Base-by-base conservation (phyloP, 352 stramenopile species). In the Pythium vanterpoolii region DNA sequence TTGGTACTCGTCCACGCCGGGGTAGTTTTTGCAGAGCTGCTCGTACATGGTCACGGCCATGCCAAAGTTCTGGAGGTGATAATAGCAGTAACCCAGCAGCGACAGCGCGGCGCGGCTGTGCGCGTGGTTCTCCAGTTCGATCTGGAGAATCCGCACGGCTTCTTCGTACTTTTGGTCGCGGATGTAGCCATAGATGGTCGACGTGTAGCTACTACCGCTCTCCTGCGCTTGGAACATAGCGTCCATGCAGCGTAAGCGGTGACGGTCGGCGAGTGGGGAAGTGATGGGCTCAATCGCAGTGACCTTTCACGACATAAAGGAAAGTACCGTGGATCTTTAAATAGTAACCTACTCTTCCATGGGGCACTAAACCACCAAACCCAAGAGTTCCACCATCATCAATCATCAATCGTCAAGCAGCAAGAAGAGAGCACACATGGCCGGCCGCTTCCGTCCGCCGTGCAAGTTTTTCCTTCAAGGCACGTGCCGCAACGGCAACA, bases 11-110 rank as follows among this genome's bases (percentile, higher is more conserved):
- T 98, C 93, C 24, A 97, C 87, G 49, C 96, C 85, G 1, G 95
- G 96, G 70, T 93, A 98, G 48, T 94, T 82, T 49, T 92, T 86
- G 60, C 91, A 89, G 23, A 98, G 83, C 68, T 98, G 83, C 64
- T 98, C 93, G 69, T 98, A 99, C 74, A 97, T 97, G 54, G 81
- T 73, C 36, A 96, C 90, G 6, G 96, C 93, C 42, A 83, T 73
- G 30, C 77, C 65, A 69, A 94, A 98, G 67, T 98, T 95, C 71
- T 98, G 83, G 69, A 97, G 76, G 69, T 98, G 89, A 76, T 98
- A 98, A 74, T 97, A 98, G 76, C 94, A 98, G 72, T 98, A 98
- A n/a, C 88, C 96, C n/a, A 98, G 75, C 21, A 99, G 72, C 24
- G 93, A 98, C 14, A 99, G 71, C 19, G 90, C 86, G 7, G 96